These are phyloP conservation scores for Quercus ilex DNA, from an alignment of 306 rosid genomes.

Conservation along the genomic window DNA sequence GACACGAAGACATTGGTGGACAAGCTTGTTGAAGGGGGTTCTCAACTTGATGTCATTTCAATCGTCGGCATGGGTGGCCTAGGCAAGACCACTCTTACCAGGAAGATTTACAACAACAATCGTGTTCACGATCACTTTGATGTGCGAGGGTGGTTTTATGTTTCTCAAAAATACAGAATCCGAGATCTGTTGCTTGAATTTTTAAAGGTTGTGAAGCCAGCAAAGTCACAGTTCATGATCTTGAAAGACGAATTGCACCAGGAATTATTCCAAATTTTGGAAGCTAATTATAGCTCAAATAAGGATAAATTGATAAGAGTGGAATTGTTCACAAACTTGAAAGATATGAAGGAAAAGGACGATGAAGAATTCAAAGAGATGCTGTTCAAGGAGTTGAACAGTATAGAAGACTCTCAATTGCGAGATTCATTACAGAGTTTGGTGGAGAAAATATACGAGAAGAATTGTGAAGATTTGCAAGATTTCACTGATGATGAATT, in stretches of 20 bases:
- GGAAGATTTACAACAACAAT: background rate
- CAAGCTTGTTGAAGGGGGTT: background rate
- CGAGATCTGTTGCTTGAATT: background rate
- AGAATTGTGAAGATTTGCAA: too few species aligned
- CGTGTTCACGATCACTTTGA: background rate
- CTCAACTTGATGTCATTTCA: background rate
- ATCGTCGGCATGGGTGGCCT: background rate
- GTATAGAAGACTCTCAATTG: too few species aligned
- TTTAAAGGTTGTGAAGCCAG: background rate
- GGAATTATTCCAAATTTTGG: too few species aligned
- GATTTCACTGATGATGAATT: background rate
- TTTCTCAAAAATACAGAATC: background rate
- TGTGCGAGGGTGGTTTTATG: background rate
- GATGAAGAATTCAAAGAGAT: too few species aligned
- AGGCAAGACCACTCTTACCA: background rate
- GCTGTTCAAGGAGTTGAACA: too few species aligned
- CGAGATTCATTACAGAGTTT: accelerated
- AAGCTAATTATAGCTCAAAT: too few species aligned
- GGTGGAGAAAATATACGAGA: too few species aligned
- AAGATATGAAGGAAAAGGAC: too few species aligned
- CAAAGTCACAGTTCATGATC: background rate
- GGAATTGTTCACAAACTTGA: too few species aligned
- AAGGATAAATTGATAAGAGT: too few species aligned
- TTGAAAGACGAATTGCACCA: background rate
- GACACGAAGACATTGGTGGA: background rate